Conservation (phyloP, 1,139 yeast species). For the Blastobotrys proliferans region DNA sequence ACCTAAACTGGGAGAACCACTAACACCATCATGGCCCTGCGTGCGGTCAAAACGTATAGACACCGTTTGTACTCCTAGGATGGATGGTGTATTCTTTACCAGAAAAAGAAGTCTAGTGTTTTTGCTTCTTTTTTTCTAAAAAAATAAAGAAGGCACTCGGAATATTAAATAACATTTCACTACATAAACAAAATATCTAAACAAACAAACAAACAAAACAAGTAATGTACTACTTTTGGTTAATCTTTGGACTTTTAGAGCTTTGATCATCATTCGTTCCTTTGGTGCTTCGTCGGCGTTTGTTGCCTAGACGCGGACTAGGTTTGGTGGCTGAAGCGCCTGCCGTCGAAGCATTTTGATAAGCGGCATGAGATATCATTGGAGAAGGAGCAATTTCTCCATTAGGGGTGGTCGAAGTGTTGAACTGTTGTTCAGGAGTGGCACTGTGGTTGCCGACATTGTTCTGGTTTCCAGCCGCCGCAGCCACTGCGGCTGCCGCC, state of each 20-base stretch:
- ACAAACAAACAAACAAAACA: not conserved
- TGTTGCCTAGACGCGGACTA: slow-evolving; percentile 17
- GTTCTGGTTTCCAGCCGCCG: slow-evolving; percentile 3
- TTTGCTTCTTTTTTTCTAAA: no score
- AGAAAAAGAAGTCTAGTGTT: no score
- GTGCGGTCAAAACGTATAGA: no score
- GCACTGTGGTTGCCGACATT: not conserved
- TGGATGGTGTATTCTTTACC: no score
- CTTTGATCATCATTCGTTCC: slow-evolving; percentile 12
- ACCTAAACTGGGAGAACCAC: no score
- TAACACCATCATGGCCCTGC: no score
- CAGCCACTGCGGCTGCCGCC: slow-evolving; percentile 8
- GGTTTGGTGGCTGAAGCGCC: slow-evolving; percentile 5
- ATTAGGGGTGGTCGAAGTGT: slow-evolving; percentile 12
- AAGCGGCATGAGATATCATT: slow-evolving; percentile 14
- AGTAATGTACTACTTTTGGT: slow-evolving; percentile 3
- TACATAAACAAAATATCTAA: not conserved
- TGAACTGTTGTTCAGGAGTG: not conserved
- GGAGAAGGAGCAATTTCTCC: slow-evolving; percentile 14
- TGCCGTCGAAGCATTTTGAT: slow-evolving; percentile 10
- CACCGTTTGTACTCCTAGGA: no score
- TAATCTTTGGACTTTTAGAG: slow-evolving; percentile 12
- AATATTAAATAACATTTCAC: no score
- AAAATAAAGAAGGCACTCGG: no score
- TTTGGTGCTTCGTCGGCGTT: slow-evolving; percentile 19